Base-by-base conservation (phyloP, 257 asterid genomes). In the Nicotiana paniculata region DNA sequence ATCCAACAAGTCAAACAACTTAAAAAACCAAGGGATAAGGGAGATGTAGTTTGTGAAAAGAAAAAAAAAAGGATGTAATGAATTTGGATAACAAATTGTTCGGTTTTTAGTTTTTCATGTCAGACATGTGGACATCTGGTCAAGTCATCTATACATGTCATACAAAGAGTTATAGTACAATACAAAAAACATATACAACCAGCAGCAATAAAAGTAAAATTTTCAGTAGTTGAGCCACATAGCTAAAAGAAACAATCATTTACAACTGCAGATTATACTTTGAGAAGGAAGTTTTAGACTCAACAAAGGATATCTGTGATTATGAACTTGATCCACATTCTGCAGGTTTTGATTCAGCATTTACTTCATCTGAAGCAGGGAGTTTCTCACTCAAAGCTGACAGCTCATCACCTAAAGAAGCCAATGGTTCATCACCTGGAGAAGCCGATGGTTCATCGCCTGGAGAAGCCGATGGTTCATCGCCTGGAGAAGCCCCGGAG, bases 331-430 rank as follows among this genome's bases (percentile, higher is more conserved):
- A 77, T 81, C 72, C 84, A 13, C 43, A 43, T 65, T 69, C 87
- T 9, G 51, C 82, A 9, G 84, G 66, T 57, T 81, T 80, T 43
- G 70, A 6, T 26, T 75, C 80, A 51, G 80, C 28, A 51, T 26
- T 75, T 75, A 51, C 64, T 51, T 28, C 64, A 5, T 84, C 78
- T 57, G 95, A 83, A 75, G 63, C 46, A 51, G 80, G 64, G 28
- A 75, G 46, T n/a, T 85, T 83, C 46, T 85, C 89, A 16, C 80
- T 79, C 10, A 85, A 79, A 76, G 87, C 70, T 62, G 78, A 70
- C 28, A 9, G 67, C 39, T 53, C 63, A 6, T 66, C 77, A 66
- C 32, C 78, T 26, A 28, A 64, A 28, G 88, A 81, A 78, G 86
- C 70, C 37, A 18, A 58, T 30, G 16, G 30, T 58, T 53, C 63